Evolutionary conservation across 1,284 basidiomycete genomes (phyloP), one percentile per base, ranked within the genome.

Genomic region (Volvariella volvacea): DNA sequence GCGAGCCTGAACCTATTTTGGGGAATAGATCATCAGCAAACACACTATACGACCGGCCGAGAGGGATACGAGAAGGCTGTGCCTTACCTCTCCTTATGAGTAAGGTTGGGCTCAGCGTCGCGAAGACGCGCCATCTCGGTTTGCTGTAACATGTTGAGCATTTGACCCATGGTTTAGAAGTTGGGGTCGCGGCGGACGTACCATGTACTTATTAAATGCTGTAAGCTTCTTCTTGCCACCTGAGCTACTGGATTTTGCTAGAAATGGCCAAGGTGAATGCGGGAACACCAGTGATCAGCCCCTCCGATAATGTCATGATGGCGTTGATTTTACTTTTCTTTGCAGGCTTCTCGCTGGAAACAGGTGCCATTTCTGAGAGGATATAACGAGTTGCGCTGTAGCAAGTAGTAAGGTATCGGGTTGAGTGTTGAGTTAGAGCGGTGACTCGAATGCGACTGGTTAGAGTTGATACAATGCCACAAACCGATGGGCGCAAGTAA

Each of bases 201-300:
- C 82, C 83, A 88, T 87, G 61, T 82, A 88, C 59, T 80, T 84
- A 61, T 88, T 88, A 65, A 84, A 88, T 8, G 76, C 71, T 28
- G 80, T 80, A 39, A 85, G 52, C 52, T 68, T 71, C 58, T 71
- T 73, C 56, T 60, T 70, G 31, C 61, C 64, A 34, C 60, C 61
- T 14, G 57, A 54, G 19, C 61, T 58, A 17, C 66, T 62, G 36
- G 59, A 65, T 52, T 62, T 68, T 38, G 56, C 68, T 70, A 34
- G 22, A 20, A 22, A 1, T 14, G 28, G 21, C 44, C 36, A 48
- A 48, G 32, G 28, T 12, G 2, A 16, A 17, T n/a, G 19, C 14
- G 20, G 21, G 33, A 21, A 38, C 12, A 22, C 33, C 22, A 40
- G 21, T 19, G 10, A 28, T 28, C 25, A 28, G 25, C 12, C 12